phyloP scores from a whole-genome alignment of 306 rosid species.

The Lablab purpureus region DNA sequence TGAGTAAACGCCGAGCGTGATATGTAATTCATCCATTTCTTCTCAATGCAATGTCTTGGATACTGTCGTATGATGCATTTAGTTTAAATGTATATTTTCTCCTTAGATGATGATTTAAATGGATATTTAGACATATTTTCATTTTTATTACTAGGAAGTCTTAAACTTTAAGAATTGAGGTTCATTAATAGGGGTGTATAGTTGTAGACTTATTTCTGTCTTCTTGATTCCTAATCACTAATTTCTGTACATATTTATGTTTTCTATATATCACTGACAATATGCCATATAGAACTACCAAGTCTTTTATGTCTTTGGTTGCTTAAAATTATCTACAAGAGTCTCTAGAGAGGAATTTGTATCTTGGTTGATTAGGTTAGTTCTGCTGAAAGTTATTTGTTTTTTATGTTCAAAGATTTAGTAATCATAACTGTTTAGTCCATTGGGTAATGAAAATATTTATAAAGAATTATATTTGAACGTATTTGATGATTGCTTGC shows the following conservation, averaged over 20 bases:
- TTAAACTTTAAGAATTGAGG: neutral
- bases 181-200: neutral
- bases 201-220: neutral
- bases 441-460: neutral
- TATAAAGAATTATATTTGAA: neutral
- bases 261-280: neutral
- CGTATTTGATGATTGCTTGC: neutral
- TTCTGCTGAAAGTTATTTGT: slow-evolving; percentile 63
- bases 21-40: slow-evolving; percentile 30
- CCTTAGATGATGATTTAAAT: slow-evolving; percentile 3
- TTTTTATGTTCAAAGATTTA: neutral
- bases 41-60: slow-evolving; percentile 23
- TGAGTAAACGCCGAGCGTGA: slow-evolving; percentile 87
- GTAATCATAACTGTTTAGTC: neutral
- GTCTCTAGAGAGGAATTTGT: slow-evolving; percentile 75
- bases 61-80: slow-evolving; percentile 12
- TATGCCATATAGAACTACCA: slow-evolving; percentile 73
- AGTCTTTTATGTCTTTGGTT: slow-evolving; percentile 68
- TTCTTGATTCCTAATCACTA: neutral
- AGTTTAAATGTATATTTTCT: slow-evolving; percentile 37
- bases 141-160: neutral
- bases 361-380: slow-evolving; percentile 73
- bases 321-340: slow-evolving; percentile 65
- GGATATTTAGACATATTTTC: slow-evolving; percentile 1
- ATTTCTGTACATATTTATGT: neutral